These are phyloP conservation scores for Colletotrichum filicis DNA, from an alignment of 2,329 filamentous ascomycete genomes.

Conservation along the genomic window DNA sequence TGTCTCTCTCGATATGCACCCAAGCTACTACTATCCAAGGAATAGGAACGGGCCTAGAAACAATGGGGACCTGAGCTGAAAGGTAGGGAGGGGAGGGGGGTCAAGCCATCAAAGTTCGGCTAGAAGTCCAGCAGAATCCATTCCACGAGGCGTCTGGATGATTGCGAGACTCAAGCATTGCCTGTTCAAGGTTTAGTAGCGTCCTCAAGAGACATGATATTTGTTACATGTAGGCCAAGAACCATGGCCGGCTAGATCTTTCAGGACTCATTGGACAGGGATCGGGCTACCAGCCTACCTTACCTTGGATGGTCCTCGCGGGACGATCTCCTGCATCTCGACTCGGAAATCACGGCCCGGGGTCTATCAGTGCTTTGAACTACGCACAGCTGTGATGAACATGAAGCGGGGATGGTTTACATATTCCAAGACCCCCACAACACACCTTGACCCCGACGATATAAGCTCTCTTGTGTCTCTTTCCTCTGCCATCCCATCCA, in stretches of 20 bases:
- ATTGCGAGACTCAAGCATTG: not conserved
- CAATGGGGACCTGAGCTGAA: not conserved
- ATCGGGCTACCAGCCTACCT: not conserved
- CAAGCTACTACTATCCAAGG: not conserved
- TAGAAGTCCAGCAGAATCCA: not conserved
- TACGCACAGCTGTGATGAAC: not conserved
- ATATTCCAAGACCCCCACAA: not conserved
- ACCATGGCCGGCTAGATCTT: not conserved
- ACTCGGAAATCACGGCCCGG: not conserved
- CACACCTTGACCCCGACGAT: not conserved
- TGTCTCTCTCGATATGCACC: not conserved
- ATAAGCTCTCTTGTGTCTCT: not conserved
- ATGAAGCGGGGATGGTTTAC: not conserved
- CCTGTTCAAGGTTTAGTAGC: not conserved
- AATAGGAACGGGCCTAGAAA: not conserved
- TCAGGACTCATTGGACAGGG: not conserved
- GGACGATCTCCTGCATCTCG: not conserved
- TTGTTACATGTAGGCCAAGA: not conserved
- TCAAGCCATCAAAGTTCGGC: not conserved
- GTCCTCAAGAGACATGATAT: not conserved
- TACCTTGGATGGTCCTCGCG: not conserved
- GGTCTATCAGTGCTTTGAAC: not conserved
- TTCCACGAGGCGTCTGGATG: not conserved
- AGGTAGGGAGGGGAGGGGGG: not conserved
- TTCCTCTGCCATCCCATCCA: not conserved